Evolutionary conservation across 2,329 filamentous ascomycete genomes (phyloP), one percentile per base, ranked within the genome.

Genomic region (Epichloe brachyelytri): DNA sequence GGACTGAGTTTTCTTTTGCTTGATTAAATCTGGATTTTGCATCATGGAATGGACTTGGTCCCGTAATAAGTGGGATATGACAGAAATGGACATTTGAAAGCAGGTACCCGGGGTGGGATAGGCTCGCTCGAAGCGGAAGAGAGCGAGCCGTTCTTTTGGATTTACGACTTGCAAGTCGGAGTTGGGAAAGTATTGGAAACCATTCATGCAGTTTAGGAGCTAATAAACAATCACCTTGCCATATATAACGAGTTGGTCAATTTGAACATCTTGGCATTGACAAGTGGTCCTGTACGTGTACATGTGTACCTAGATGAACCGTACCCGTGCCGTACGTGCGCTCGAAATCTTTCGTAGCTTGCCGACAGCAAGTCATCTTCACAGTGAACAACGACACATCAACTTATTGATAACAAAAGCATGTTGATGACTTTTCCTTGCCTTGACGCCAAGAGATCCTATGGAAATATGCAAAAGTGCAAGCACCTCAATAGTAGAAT

Each of bases 391-490:
- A 30, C 26, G 36, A 38, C 15, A n/a, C 36, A n/a, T 6, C 20
- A 12, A 44, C 14, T 8, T 17, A 3, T 45, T 33, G 30, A 39
- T 12, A 14, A 50, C 4, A 34, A 38, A 14, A 26, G n/a, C 43
- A 15, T 46, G 5, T 38, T 38, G 5, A 53, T 34, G 50, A 49
- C 47, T 53, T 53, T 53, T 53, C 48, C 48, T 34, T 43, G 39
- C 22, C 47, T 4, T 20, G 47, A 50, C 47, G 48, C 51, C 51
- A 46, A 33, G 26, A 41, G 11, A 40, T 49, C 30, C 39, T 50
- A 44, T 38, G 38, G 22, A 48, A 19, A 38, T n/a, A 37, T 46
- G 41, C 40, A 44, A 30, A 22, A n/a, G 22, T 11, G 19, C 30
- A 33, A 43, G 47, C 41, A 46, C 17, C 36, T 36, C 17, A 19